Evolutionary conservation across 768 basidiomycete species (phyloP).

Genomic region (Ramaria rubella): DNA sequence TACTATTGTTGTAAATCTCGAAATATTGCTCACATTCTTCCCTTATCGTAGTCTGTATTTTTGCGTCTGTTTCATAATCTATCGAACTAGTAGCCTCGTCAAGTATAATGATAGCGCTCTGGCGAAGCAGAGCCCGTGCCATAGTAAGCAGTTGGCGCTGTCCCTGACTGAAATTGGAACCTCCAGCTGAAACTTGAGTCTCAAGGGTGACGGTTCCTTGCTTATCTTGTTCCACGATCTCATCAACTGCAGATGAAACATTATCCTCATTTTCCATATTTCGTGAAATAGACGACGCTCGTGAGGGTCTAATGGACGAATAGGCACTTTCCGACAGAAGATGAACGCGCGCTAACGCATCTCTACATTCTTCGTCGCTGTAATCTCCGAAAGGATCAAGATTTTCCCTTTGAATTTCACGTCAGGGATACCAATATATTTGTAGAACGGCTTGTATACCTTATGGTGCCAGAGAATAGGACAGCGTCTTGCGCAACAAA

Average conservation of each 20-base stretch:
- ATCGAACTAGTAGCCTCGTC: slow-evolving; percentile 23
- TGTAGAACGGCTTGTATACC: slow-evolving; percentile 21
- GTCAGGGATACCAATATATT: slow-evolving; percentile 21
- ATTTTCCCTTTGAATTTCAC: slow-evolving; percentile 47
- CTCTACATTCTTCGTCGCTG: slow-evolving; percentile 28
- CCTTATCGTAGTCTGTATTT: slow-evolving; percentile 35
- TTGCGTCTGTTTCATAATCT: slow-evolving; percentile 17
- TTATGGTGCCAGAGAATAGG: slow-evolving; percentile 29
- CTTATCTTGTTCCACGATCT: background rate
- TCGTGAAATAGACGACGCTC: slow-evolving; percentile 12
- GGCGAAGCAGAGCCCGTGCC: slow-evolving; percentile 21
- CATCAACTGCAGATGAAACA: background rate
- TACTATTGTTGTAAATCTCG: background rate
- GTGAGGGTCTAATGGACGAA: slow-evolving; percentile 5
- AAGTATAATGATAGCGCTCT: slow-evolving; percentile 18
- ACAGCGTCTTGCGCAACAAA: slow-evolving; percentile 41
- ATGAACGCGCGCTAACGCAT: slow-evolving; percentile 31
- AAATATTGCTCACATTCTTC: slow-evolving; percentile 24
- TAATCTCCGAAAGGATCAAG: slow-evolving; percentile 61
- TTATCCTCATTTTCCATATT: slow-evolving; percentile 8
- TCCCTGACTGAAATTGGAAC: slow-evolving; percentile 37
- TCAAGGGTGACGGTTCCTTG: slow-evolving; percentile 17
- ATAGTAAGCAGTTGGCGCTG: slow-evolving; percentile 31
- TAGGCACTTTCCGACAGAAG: slow-evolving; percentile 19
- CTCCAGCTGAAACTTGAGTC: slow-evolving; percentile 33